Evolutionary conservation across 2,329 filamentous ascomycete genomes (phyloP).

Genomic region (Ascochyta clinopodiicola): DNA sequence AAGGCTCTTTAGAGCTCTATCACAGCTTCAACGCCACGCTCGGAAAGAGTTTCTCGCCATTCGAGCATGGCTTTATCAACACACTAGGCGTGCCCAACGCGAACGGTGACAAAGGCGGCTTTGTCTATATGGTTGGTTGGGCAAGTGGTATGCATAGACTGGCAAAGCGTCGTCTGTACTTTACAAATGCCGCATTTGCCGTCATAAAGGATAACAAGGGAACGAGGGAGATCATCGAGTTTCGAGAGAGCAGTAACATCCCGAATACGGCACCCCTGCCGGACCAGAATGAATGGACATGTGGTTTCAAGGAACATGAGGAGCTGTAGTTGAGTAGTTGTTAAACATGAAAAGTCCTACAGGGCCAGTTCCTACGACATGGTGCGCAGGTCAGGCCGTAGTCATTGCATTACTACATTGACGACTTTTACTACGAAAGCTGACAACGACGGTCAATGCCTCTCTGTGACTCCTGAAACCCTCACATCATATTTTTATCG

Average conservation of each 20-base stretch:
- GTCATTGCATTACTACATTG: too few species aligned
- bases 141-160: conserved; percentile 35
- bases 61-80: conserved; percentile 40
- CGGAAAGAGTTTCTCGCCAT: conserved; percentile 33
- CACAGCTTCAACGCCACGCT: conserved; percentile 38
- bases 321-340: not conserved
- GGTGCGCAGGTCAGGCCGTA: too few species aligned
- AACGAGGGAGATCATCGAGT: conserved; percentile 39
- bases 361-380: too few species aligned
- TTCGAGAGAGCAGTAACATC: conserved; percentile 43
- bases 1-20: conserved; percentile 35
- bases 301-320: conserved; percentile 20
- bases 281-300: conserved; percentile 30
- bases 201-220: conserved; percentile 34
- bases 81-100: conserved; percentile 37
- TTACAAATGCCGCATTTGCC: conserved; percentile 41
- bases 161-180: conserved; percentile 34
- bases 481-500: not conserved
- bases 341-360: too few species aligned
- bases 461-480: too few species aligned
- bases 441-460: too few species aligned
- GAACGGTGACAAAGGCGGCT: conserved; percentile 41
- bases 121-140: conserved; percentile 44
- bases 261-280: conserved; percentile 36
- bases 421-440: too few species aligned